Evolutionary conservation across 192 early-diverging fungal species (phyloP), one percentile per base, ranked within the genome.

Genomic region (Chytriomyces confervae): DNA sequence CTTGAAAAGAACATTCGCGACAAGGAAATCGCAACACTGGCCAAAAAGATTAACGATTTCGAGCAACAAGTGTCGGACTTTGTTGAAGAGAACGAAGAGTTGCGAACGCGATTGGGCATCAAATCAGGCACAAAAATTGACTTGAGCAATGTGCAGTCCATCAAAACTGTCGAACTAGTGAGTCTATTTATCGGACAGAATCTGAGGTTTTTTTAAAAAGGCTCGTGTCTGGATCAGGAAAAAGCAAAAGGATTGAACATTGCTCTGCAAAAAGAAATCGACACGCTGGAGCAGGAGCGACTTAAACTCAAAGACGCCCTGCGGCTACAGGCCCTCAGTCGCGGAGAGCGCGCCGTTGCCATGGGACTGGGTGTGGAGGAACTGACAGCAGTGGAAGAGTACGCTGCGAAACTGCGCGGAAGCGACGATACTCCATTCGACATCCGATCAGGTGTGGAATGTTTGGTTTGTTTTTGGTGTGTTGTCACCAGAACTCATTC

Each of bases 281-380:
- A 89, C n/a, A 16, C 51, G 43, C 66, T 89, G 57, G 88, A 89
- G 61, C 84, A 89, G 53, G 88, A 89, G 75, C 46, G 88, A 47
- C 49, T 89, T 10, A 73, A 79, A 53, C 65, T 89, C 11, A 89
- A 89, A 76, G 53, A 75, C 7, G 27, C 61, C 7, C 66, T 87
- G 50, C 68, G 88, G 7, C 48, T 84, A 9, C 78, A 80, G 46
- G 88, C 87, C 3, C 46, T 89, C 8, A 86, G 83, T 20, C 69
- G 71, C 8, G 84, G 84, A 7, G 83, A 82, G 72, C 74, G 81
- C 36, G 88, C 79, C 2, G 77, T 84, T 24, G 72, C 69, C n/a
- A 64, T 89, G 20, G 88, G 88, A 8, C 44, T 89, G 53, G 81
- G 81, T 29, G 82, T 79, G 29, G 82, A 80, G 45, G 82, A 89